Evolutionary conservation across 805 yeast species (phyloP).

Genomic region (Metschnikowia peoriensis): DNA sequence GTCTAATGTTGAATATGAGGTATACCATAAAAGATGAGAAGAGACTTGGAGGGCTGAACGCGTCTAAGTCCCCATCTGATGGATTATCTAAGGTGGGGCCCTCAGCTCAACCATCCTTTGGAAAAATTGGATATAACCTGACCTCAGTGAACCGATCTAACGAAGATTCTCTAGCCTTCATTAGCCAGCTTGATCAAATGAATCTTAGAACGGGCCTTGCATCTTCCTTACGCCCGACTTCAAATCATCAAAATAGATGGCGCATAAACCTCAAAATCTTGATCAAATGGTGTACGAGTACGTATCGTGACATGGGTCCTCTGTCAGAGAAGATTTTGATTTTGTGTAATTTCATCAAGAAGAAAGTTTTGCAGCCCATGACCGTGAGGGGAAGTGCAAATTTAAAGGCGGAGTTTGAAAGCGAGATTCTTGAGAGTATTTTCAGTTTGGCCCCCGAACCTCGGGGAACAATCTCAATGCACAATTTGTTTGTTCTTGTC

Average conservation of each 20-base stretch:
- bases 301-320: slow-evolving; percentile 29
- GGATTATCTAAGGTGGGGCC: no score
- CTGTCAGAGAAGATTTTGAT: slow-evolving; percentile 33
- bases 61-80: no score
- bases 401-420: slow-evolving; percentile 46
- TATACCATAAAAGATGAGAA: slow-evolving; percentile 8
- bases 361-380: slow-evolving; percentile 30
- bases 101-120: background rate
- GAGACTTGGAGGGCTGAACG: background rate
- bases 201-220: slow-evolving; percentile 31
- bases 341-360: slow-evolving; percentile 46
- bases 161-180: slow-evolving; percentile 32
- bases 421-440: slow-evolving; percentile 39
- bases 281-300: slow-evolving; percentile 41
- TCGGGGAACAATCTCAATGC: slow-evolving; percentile 7
- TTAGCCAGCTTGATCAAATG: slow-evolving; percentile 36
- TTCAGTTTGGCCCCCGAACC: slow-evolving; percentile 28
- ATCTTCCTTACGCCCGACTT: slow-evolving; percentile 23
- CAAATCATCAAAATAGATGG: slow-evolving; percentile 26
- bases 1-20: slow-evolving; percentile 56
- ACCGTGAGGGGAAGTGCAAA: slow-evolving; percentile 18
- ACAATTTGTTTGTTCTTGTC: slow-evolving; percentile 46
- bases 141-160: slow-evolving; percentile 20
- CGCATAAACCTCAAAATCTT: slow-evolving; percentile 33
- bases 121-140: background rate